Evolutionary conservation across 1,284 basidiomycete species (phyloP), one percentile per base, ranked within the genome.

Genomic region (Ganoderma multipileum): DNA sequence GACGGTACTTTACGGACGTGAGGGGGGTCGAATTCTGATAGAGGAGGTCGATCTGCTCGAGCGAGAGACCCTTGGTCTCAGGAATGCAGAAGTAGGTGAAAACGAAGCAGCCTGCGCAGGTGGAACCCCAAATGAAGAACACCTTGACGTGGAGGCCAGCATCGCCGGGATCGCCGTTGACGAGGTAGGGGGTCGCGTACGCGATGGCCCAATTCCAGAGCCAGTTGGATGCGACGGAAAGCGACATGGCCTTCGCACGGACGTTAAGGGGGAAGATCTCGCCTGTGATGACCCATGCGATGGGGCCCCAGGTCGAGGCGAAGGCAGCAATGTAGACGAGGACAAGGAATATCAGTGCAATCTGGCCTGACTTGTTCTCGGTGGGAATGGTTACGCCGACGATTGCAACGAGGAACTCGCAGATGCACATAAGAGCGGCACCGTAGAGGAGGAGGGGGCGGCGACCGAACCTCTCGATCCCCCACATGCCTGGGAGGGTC

Each of bases 81-180:
- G 91, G 91, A 64, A 95, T 82, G 80, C 88, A 88, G 86, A 95
- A 90, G 85, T 90, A 94, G 20, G 91, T 87, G 84, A 94, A 95
- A 75, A 94, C 69, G 79, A 91, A 80, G 79, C 89, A 91, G 77
- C 86, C 85, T 64, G 85, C 78, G 79, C 91, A 94, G n/a, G 89
- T 90, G 64, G 89, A 84, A 65, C 93, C 93, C 95, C 95, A 96
- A 79, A 97, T 85, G 85, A 95, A 97, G 89, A 96, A 97, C 76
- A 97, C 95, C 81, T 93, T 95, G 65, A 88, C 85, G 62, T 87
- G 84, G 55, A 81, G 77, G 66, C 71, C 68, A 20, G 79, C 77
- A 70, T 76, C 75, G 58, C 80, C 81, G 0, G 75, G 67, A 38
- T 75, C 79, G 16, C 66, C 16, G 76, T 81, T 78, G 75, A 95